Evolutionary conservation across 2,329 filamentous ascomycete species (phyloP), one percentile per base, ranked within the genome.

Genomic region (Talaromyces sp.): DNA sequence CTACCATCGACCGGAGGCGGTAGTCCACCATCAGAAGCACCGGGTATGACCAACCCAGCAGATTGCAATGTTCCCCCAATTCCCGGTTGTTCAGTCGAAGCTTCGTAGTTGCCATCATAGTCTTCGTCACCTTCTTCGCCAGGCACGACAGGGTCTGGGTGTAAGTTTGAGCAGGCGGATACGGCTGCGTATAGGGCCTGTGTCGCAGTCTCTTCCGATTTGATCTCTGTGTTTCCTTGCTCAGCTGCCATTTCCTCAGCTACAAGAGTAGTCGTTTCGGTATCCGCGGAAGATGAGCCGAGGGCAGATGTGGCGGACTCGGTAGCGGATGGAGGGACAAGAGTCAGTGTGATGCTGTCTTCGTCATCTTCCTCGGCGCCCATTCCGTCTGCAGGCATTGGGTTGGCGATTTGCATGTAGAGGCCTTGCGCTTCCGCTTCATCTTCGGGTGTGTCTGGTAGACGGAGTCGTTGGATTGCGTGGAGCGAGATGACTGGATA

Each of bases 401-500:
- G 75, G 14, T 72, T 74, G 10, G 78, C 74, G 61, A 83, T 73
- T 65, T 83, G 81, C 77, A 83, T 81, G 72, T 82, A 83, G 1
- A 83, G 72, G 0, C 80, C 80, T 69, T 82, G 80, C 35, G 76
- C 73, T 65, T 76, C 72, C 43, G 75, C 73, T 66, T 76, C 72
- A 45, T 70, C 68, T 31, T 70, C 64, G 22, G 71, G 14, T 14
- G 69, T 63, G 14, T 66, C 68, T 27, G 78, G 79, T 50, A 78
- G 65, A 8, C 69, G 76, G 27, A 82, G 75, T 43, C 79, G 76
- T 69, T 82, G 80, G 68, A 82, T 79, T 27, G 81, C 81, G 66
- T 83, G 81, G 3, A 83, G 73, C 22, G 80, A 82, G 69, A 83
- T 82, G 45, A 76, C 75, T 7, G 79, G 81, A 71, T 83, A 83